Evolutionary conservation across 306 rosid genomes (phyloP).

Genomic region (Cucurbita maxima): DNA sequence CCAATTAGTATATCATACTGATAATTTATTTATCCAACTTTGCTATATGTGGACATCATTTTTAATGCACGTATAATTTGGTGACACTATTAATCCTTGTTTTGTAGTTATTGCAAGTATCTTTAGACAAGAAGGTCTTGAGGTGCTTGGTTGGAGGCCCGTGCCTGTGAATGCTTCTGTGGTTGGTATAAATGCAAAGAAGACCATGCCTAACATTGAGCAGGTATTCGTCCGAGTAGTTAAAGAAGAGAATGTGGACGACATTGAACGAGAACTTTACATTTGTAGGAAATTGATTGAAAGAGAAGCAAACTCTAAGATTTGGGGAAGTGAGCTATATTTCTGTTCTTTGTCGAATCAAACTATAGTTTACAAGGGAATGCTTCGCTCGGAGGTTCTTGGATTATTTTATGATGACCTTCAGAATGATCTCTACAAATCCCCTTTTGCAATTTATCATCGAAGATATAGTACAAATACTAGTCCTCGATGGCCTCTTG

Average conservation of each 20-base stretch:
- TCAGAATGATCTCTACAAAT: conserved; percentile 68
- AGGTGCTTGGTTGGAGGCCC: conserved; percentile 97
- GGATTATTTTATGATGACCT: conserved; percentile 85
- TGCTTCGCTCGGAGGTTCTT: conserved; percentile 98
- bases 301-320: conserved; percentile 63
- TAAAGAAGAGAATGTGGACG: conserved; percentile 82
- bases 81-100: conserved; percentile 4
- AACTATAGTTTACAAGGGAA: conserved; percentile 96
- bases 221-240: conserved; percentile 84
- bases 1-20: not conserved
- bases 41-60: not conserved
- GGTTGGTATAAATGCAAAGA: conserved; percentile 86
- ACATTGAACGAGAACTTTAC: conserved; percentile 91
- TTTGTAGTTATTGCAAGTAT: conserved; percentile 63
- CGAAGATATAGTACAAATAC: conserved; percentile 97
- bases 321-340: conserved; percentile 94
- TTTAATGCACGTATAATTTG: not conserved
- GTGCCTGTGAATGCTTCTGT: conserved; percentile 84
- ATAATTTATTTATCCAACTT: not conserved
- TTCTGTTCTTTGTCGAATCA: conserved; percentile 96
- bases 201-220: conserved; percentile 87
- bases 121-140: conserved; percentile 92
- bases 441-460: conserved; percentile 95
- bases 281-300: conserved; percentile 92
- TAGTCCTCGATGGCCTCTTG: conserved; percentile 99